These are phyloP conservation scores for Parachaetomium inaequale DNA, from an alignment of 495 filamentous ascomycete genomes.

Conservation along the genomic window DNA sequence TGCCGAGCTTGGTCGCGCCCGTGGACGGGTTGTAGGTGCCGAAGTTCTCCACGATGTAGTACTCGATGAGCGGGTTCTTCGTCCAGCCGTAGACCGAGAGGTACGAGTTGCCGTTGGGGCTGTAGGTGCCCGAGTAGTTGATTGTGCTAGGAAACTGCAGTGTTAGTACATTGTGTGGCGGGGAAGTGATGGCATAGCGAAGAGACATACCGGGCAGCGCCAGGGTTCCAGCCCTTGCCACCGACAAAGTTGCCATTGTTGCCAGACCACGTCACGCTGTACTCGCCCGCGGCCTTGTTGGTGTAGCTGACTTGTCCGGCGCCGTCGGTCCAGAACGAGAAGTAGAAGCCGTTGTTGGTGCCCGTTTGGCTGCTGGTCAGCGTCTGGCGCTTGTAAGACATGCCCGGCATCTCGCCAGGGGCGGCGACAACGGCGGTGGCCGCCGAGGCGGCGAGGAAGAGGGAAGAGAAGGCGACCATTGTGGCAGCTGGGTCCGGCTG, in stretches of 20 bases:
- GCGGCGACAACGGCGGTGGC: too few relatives aligned
- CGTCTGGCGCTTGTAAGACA: too few relatives aligned
- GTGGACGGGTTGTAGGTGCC: conserved; percentile 55
- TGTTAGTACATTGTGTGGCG: too few relatives aligned
- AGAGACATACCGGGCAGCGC: conserved; percentile 24
- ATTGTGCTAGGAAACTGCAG: conserved; percentile 29
- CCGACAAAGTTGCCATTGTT: conserved; percentile 54
- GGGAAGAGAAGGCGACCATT: too few relatives aligned
- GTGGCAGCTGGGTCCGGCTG: too few relatives aligned
- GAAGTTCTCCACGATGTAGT: conserved; percentile 57
- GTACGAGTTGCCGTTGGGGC: conserved; percentile 39
- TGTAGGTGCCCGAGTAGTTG: conserved; percentile 46
- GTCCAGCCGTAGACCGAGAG: conserved; percentile 62
- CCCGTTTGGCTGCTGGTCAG: too few relatives aligned
- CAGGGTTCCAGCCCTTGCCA: conserved; percentile 60
- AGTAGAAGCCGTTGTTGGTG: conserved; percentile 60
- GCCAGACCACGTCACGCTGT: conserved; percentile 51
- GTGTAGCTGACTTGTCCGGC: conserved; percentile 51
- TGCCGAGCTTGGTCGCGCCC: conserved; percentile 48
- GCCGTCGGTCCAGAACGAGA: conserved; percentile 60
- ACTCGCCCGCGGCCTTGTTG: conserved; percentile 52
- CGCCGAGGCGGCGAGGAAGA: too few relatives aligned
- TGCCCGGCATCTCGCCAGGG: too few relatives aligned
- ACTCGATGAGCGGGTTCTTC: conserved; percentile 53
- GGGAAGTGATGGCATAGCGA: background rate